Percentiles rank a stretch among this genome's conserved stretches.
Conservation (phyloP, 768 basidiomycete genomes). For the Naganishia randhawae region DNA sequence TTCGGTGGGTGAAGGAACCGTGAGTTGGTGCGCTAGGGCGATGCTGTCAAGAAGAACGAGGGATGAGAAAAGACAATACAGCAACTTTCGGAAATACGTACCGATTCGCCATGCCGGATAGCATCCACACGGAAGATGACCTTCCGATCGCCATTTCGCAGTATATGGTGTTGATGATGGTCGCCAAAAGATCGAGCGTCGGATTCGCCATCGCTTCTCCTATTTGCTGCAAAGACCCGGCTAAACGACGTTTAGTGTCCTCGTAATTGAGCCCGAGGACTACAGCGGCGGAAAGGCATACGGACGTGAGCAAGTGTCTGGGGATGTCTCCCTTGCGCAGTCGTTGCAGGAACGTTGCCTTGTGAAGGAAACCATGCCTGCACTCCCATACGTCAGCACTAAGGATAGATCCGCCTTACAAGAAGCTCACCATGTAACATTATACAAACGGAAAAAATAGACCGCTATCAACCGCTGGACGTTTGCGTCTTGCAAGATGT, state of each 20-base stretch:
- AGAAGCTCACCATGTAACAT: conserved; percentile 1
- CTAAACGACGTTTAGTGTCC: background rate
- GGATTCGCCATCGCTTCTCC: conserved; percentile 2
- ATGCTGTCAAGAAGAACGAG: background rate
- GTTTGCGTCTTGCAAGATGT: background rate
- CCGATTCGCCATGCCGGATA: conserved; percentile 17
- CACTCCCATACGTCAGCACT: conserved; percentile 1
- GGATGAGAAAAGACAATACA: background rate
- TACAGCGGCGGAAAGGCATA: background rate
- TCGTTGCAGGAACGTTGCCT: conserved; percentile 10
- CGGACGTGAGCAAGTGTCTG: background rate
- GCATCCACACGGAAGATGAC: conserved; percentile 5
- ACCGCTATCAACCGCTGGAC: conserved; percentile 13
- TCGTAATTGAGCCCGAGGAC: conserved; percentile 1
- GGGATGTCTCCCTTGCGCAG: conserved; percentile 14
- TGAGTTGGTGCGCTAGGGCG: background rate
- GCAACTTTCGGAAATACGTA: background rate
- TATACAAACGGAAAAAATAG: conserved; percentile 11
- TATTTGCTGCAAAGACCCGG: background rate
- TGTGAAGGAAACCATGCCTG: conserved; percentile 7
- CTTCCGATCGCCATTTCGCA: conserved; percentile 18
- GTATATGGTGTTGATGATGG: conserved; percentile 18
- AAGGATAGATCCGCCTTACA: background rate
- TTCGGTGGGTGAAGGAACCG: background rate
- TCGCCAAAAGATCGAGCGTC: conserved; percentile 18